Evolutionary conservation across 495 filamentous ascomycete species (phyloP).

Genomic region (Aeminium ludgeri): DNA sequence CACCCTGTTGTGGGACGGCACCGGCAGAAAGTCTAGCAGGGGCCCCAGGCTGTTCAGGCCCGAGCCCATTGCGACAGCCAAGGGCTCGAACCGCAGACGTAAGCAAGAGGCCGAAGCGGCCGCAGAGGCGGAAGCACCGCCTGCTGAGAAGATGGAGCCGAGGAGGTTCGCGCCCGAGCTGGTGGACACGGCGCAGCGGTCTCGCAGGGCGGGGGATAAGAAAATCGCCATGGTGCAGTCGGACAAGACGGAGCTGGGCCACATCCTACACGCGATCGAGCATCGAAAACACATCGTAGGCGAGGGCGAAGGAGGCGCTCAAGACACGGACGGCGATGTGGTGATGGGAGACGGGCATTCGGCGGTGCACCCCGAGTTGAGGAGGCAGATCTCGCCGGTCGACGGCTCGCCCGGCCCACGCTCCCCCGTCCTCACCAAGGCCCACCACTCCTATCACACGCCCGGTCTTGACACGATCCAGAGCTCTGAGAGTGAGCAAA

Average conservation of each 20-base stretch:
- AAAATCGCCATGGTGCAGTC: slow-evolving; percentile 16
- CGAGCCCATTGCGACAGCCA: slow-evolving; percentile 51
- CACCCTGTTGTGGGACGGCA: slow-evolving; percentile 17
- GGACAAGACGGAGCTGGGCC: slow-evolving; percentile 27
- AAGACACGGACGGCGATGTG: background rate
- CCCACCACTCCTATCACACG: slow-evolving; percentile 39
- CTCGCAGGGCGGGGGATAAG: slow-evolving; percentile 26
- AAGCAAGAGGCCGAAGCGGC: slow-evolving; percentile 27
- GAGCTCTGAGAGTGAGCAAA: slow-evolving; percentile 37
- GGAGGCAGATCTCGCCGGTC: slow-evolving; percentile 7
- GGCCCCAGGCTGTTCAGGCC: slow-evolving; percentile 37
- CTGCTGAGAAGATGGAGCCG: slow-evolving; percentile 9
- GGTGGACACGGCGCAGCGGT: slow-evolving; percentile 40
- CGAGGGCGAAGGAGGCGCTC: background rate
- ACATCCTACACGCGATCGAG: slow-evolving; percentile 9
- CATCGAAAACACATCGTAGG: slow-evolving; percentile 7
- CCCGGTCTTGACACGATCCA: slow-evolving; percentile 39
- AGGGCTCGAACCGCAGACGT: slow-evolving; percentile 34
- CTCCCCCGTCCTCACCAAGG: slow-evolving; percentile 20
- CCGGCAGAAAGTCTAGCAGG: background rate
- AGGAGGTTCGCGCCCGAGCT: slow-evolving; percentile 41
- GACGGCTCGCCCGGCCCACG: slow-evolving; percentile 5
- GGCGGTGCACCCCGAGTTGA: background rate
- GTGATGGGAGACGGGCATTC: slow-evolving; percentile 2
- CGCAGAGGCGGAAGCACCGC: slow-evolving; percentile 1